Base-by-base conservation (phyloP, 2,329 filamentous ascomycete species). In the Aspergillus eucalypticola region DNA sequence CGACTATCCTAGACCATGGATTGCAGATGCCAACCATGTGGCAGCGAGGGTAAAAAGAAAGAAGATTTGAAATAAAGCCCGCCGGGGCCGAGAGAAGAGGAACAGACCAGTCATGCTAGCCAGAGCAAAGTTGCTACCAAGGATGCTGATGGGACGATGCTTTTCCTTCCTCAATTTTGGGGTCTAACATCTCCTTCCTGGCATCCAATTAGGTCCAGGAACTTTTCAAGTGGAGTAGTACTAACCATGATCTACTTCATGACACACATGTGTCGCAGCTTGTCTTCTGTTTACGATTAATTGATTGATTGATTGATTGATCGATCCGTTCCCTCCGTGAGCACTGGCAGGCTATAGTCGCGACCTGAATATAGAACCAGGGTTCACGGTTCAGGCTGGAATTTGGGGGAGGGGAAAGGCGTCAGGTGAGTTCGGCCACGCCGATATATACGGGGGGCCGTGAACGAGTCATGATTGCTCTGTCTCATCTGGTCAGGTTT, bases 1-100 rank as follows among this genome's bases (percentile, higher is more conserved):
- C 53, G 32, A 21, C 7, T 15, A 41, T 29, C 27, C 44, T 60
- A 54, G 42, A 27, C 13, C 42, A 53, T 44, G 55, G 35, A 50
- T 29, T 67, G 66, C 67, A 71, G 66, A 59, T 73, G 69, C 69
- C 70, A 73, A 72, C 70, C 70, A 73, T 72, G 69, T 72, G 70
- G 70, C 52, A 44, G 38, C 49, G 44, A 32, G 54, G 27, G 29
- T 44, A 32, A 13, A 35, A 21, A 53, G 19, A 35, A 38, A 46
- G 10, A 35, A 21, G 23, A 44, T 19, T 21, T 11, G 21, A 32
- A 50, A 44, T 41, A 52, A 52, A 39, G 19, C 8, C 32, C 32
- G 5, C 17, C 38, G n/a, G 52, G 53, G 44, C 39, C 15, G 27
- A 51, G 19, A 56, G 48, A 8, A 29, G 19, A 19, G 48, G 39